Evolutionary conservation across 805 yeast species (phyloP).

Genomic region (Teunomyces gatunensis): DNA sequence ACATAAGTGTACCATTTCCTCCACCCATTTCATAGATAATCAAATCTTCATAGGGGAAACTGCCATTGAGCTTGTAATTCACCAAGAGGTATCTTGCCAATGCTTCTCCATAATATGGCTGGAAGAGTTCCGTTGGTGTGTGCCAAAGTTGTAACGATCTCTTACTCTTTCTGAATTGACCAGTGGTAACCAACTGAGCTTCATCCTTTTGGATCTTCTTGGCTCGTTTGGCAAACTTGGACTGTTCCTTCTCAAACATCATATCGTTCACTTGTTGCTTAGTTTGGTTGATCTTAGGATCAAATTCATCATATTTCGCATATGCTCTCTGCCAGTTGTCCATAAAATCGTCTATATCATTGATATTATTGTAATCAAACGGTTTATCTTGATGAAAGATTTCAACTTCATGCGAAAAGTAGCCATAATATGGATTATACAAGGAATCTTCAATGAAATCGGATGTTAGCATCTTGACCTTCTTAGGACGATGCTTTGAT

Average conservation of each 20-base stretch:
- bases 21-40: conserved; percentile 86
- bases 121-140: conserved; percentile 83
- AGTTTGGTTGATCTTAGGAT: conserved; percentile 11
- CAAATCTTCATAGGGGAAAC: conserved; percentile 68
- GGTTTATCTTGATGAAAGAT: conserved; percentile 69
- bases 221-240: conserved; percentile 30
- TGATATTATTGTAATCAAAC: conserved; percentile 55
- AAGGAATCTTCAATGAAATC: conserved; percentile 85
- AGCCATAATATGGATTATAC: conserved; percentile 80
- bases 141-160: conserved; percentile 75
- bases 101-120: conserved; percentile 83
- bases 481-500: conserved; percentile 49
- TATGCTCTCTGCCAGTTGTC: conserved; percentile 65
- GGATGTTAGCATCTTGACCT: conserved; percentile 66
- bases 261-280: conserved; percentile 11
- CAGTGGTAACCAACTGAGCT: conserved; percentile 12
- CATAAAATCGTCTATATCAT: conserved; percentile 68
- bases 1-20: conserved; percentile 86
- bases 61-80: conserved; percentile 60
- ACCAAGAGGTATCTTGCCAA: conserved; percentile 75
- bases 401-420: conserved; percentile 74
- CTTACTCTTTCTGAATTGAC: conserved; percentile 16
- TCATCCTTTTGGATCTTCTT: conserved; percentile 25
- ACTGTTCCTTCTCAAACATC: conserved; percentile 10
- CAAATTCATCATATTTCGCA: conserved; percentile 43